phyloP scores from a whole-genome alignment of 2,329 filamentous ascomycete genomes.

The Diaporthe citri region DNA sequence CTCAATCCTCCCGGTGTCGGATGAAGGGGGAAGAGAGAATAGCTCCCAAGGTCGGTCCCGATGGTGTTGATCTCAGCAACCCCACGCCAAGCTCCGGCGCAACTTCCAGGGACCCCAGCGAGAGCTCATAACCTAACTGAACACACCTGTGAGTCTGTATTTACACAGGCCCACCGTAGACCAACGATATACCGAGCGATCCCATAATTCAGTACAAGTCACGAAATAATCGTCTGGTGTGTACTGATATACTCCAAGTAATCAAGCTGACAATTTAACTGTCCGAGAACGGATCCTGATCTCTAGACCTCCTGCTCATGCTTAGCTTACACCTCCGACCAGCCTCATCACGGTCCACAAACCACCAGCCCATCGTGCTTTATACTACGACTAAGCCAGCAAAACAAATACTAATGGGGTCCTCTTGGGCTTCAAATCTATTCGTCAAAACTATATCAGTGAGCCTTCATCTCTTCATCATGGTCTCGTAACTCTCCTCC shows the following conservation, averaged over 20 bases:
- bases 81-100: constrained; percentile 1
- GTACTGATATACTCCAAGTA: no score
- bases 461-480: not conserved
- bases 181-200: not conserved
- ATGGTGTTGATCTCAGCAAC: not conserved
- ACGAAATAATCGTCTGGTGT: not conserved
- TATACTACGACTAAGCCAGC: not conserved
- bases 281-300: no score
- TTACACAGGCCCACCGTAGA: not conserved
- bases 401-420: no score
- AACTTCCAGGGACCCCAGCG: not conserved
- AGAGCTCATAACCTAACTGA: not conserved
- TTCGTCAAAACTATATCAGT: no score
- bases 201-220: not conserved
- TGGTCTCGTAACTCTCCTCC: constrained; percentile 5
- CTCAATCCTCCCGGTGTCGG: not conserved
- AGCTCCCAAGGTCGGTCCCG: not conserved
- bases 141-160: not conserved
- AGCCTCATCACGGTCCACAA: not conserved
- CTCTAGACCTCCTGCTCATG: no score
- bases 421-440: not conserved
- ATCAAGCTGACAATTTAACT: no score
- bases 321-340: not conserved
- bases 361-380: not conserved
- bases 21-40: not conserved